These are phyloP conservation scores for Trifolium dubium DNA, from an alignment of 306 rosid genomes.

Conservation along the genomic window DNA sequence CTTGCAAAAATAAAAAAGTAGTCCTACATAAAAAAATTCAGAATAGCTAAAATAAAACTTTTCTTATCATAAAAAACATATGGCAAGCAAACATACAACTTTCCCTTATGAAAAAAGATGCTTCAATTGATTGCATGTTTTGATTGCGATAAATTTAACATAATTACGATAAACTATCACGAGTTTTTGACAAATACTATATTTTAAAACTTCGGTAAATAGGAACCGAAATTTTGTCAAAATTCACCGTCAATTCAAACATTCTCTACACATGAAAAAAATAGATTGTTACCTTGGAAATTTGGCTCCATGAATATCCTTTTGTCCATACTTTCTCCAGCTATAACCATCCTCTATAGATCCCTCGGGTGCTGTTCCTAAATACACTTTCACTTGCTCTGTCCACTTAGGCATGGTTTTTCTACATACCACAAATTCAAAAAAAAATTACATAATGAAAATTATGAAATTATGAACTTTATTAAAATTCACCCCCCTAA, in stretches of 20 bases:
- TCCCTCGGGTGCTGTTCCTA: constrained; percentile 56
- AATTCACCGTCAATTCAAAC: too few relatives aligned
- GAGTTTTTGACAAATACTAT: too few relatives aligned
- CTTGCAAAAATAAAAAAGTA: constrained; percentile 4
- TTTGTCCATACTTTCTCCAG: constrained; percentile 98
- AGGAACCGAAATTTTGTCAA: too few relatives aligned
- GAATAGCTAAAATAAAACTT: background rate
- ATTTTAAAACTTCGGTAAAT: too few relatives aligned
- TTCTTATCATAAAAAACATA: background rate
- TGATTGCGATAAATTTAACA: too few relatives aligned
- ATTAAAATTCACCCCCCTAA: background rate
- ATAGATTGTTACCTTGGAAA: constrained; percentile 66
- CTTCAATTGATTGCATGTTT: too few relatives aligned
- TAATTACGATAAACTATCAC: too few relatives aligned
- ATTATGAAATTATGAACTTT: constrained; percentile 22
- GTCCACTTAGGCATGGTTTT: constrained; percentile 62
- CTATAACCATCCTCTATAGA: constrained; percentile 62
- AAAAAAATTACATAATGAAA: constrained; percentile 15
- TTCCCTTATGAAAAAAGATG: background rate
- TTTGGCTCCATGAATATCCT: constrained; percentile 81
- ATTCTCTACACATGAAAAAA: background rate
- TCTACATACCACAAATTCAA: constrained; percentile 49
- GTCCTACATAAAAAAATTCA: background rate
- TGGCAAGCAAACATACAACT: background rate
- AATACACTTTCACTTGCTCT: constrained; percentile 58